A percentile compares a stretch with the other conserved stretches of the same genome.
These are phyloP conservation scores for Podaxis carcinomalis DNA, from an alignment of 768 basidiomycete genomes.

Conservation along the genomic window DNA sequence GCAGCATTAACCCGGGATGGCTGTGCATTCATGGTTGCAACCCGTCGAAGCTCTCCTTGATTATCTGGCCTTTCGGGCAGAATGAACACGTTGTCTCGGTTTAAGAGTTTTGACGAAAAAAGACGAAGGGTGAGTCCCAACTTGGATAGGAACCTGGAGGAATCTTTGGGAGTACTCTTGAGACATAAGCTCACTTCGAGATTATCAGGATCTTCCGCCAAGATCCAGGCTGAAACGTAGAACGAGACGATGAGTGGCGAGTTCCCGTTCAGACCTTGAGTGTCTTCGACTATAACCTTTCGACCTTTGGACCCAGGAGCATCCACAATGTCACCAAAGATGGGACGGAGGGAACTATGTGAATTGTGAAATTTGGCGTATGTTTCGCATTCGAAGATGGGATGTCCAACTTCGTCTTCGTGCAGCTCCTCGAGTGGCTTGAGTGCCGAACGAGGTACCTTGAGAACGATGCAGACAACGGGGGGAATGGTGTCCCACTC, in stretches of 20 bases:
- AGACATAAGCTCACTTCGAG: constrained; percentile 25
- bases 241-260: constrained; percentile 34
- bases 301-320: neutral
- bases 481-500: constrained; percentile 28
- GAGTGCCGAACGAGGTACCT: constrained; percentile 28
- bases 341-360: constrained; percentile 28
- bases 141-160: constrained; percentile 15
- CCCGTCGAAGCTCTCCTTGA: constrained; percentile 1
- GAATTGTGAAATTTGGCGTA: constrained; percentile 21
- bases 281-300: constrained; percentile 27
- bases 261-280: constrained; percentile 25
- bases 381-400: constrained; percentile 32
- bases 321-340: constrained; percentile 26
- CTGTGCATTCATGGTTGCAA: neutral
- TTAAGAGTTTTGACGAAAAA: constrained; percentile 23
- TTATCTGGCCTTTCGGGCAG: constrained; percentile 23
- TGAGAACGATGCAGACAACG: constrained; percentile 29
- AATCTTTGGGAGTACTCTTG: constrained; percentile 17
- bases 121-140: constrained; percentile 24
- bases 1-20: neutral
- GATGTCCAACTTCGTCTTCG: constrained; percentile 24
- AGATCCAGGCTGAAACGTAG: constrained; percentile 26
- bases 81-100: constrained; percentile 26
- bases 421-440: constrained; percentile 19
- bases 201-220: constrained; percentile 19